Evolutionary conservation across 2,329 filamentous ascomycete species (phyloP).

Genomic region (Colletotrichum paranaense): DNA sequence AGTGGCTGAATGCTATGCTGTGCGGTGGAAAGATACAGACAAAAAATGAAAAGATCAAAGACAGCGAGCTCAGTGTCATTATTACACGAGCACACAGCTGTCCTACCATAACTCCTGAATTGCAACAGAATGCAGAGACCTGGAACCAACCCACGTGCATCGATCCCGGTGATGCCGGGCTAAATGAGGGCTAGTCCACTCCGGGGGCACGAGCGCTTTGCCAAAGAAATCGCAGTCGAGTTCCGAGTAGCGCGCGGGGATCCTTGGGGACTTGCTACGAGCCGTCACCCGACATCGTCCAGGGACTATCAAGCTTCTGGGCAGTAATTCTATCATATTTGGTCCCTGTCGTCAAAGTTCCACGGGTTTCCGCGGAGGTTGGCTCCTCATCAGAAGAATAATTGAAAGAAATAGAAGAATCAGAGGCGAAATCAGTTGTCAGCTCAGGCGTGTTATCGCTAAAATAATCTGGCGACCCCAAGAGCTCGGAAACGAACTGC

Average conservation of each 20-base stretch:
- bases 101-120: not conserved
- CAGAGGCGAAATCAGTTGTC: constrained; percentile 40
- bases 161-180: constrained; percentile 4
- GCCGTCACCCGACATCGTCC: constrained; percentile 59
- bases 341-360: constrained; percentile 36
- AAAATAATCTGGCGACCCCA: constrained; percentile 45
- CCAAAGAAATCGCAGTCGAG: constrained; percentile 40
- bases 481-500: constrained; percentile 54
- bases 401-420: not conserved
- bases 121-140: not conserved
- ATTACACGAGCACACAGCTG: constrained; percentile 23
- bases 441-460: constrained; percentile 50
- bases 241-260: constrained; percentile 44
- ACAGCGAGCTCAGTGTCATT: constrained; percentile 26
- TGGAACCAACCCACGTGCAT: not conserved
- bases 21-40: not conserved
- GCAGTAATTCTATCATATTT: constrained; percentile 39
- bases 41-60: not conserved
- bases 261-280: constrained; percentile 56
- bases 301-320: constrained; percentile 45
- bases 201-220: constrained; percentile 43
- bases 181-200: constrained; percentile 52
- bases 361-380: constrained; percentile 31
- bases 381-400: constrained; percentile 45
- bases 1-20: no score